A percentile compares a stretch with the other conserved stretches of the same genome.
Conservation (phyloP, 2,329 filamentous ascomycete species). For the Hypomyces perniciosus region DNA sequence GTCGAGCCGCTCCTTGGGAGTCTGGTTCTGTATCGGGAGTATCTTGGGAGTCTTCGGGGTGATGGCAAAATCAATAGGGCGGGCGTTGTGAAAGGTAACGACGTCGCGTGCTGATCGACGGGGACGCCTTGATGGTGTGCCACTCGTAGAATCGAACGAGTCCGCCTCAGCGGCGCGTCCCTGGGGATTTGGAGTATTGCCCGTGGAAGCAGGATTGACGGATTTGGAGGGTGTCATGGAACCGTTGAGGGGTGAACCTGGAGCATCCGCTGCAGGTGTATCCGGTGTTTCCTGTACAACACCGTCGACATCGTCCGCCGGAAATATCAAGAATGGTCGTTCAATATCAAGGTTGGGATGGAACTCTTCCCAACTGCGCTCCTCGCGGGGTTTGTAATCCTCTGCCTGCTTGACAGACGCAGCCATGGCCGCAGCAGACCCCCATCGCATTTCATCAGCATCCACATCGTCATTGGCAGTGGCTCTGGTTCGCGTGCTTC, state of each 20-base stretch:
- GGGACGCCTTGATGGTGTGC: slow-evolving; percentile 30
- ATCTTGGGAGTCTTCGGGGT: slow-evolving; percentile 57
- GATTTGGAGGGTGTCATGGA: slow-evolving; percentile 42
- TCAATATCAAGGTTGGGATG: slow-evolving; percentile 94
- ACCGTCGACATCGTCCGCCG: slow-evolving; percentile 80
- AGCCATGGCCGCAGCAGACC: slow-evolving; percentile 81
- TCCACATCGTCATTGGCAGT: slow-evolving; percentile 46
- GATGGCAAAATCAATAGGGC: slow-evolving; percentile 36
- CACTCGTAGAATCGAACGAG: slow-evolving; percentile 24
- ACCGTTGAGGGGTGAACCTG: slow-evolving; percentile 31
- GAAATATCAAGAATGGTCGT: slow-evolving; percentile 68
- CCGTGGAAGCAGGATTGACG: slow-evolving; percentile 36
- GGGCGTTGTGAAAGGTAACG: slow-evolving; percentile 47
- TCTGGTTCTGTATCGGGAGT: slow-evolving; percentile 71
- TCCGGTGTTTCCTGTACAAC: slow-evolving; percentile 38
- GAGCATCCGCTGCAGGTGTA: slow-evolving; percentile 27
- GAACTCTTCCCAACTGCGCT: slow-evolving; percentile 96
- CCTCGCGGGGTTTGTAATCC: slow-evolving; percentile 94
- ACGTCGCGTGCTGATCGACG: slow-evolving; percentile 46
- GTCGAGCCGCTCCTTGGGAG: slow-evolving; percentile 72
- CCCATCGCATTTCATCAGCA: slow-evolving; percentile 64
- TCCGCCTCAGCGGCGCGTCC: slow-evolving; percentile 24
- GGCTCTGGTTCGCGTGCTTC: slow-evolving; percentile 48
- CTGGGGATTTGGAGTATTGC: slow-evolving; percentile 38
- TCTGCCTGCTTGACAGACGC: slow-evolving; percentile 86